Percentiles rank a stretch among this genome's conserved stretches.
These are phyloP conservation scores for Linderniella brevidens DNA, from an alignment of 257 asterid species.

Conservation along the genomic window DNA sequence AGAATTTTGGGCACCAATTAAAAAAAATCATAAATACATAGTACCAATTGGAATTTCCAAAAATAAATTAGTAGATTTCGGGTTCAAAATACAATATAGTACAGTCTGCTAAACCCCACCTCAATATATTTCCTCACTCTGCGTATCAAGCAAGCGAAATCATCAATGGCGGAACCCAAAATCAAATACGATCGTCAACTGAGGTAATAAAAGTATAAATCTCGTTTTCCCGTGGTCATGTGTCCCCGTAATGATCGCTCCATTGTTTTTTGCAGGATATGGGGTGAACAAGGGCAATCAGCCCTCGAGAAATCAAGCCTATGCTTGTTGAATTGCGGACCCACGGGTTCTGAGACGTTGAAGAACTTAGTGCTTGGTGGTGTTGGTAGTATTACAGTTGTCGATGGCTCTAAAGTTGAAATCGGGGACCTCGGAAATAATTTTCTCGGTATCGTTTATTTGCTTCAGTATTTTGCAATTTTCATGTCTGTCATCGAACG, in stretches of 20 bases:
- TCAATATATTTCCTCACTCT: not conserved
- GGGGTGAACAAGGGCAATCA: slow-evolving; percentile 99
- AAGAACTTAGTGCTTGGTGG: slow-evolving; percentile 97
- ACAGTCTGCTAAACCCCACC: too few species aligned
- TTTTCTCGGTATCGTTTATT: slow-evolving; percentile 45
- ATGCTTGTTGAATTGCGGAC: slow-evolving; percentile 92
- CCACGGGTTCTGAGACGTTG: slow-evolving; percentile 90
- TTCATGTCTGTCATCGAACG: not conserved
- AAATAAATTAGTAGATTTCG: too few species aligned
- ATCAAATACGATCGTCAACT: slow-evolving; percentile 97
- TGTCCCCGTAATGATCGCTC: not conserved
- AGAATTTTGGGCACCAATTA: too few species aligned
- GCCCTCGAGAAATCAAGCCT: slow-evolving; percentile 93
- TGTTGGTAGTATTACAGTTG: slow-evolving; percentile 84
- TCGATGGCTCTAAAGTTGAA: slow-evolving; percentile 92
- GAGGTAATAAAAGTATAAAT: slow-evolving; percentile 28
- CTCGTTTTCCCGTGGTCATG: not conserved
- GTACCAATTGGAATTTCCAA: too few species aligned
- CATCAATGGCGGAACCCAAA: slow-evolving; percentile 78
- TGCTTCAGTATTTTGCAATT: not conserved
- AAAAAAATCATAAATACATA: too few species aligned
- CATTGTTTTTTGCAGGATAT: slow-evolving; percentile 37
- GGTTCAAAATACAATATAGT: too few species aligned
- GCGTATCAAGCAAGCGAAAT: slow-evolving; percentile 31
- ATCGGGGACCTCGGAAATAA: slow-evolving; percentile 88